Evolutionary conservation across 805 yeast genomes (phyloP).

Genomic region (Candida sphagnicola): DNA sequence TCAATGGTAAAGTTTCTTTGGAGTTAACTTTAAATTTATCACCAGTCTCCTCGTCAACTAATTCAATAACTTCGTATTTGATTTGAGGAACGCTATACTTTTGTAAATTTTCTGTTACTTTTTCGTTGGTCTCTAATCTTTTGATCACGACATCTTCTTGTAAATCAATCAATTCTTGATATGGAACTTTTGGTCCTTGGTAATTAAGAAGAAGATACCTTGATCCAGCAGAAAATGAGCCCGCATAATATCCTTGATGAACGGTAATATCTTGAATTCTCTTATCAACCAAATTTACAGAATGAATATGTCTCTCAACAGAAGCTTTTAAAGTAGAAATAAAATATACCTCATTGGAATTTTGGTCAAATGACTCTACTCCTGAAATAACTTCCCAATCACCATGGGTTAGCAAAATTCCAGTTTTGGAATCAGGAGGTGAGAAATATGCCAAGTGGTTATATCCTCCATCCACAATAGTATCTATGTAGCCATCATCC

Average conservation of each 20-base stretch:
- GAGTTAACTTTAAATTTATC: conserved; percentile 54
- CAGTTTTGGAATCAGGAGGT: conserved; percentile 50
- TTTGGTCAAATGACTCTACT: conserved; percentile 56
- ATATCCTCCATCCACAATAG: conserved; percentile 55
- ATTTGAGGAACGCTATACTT: conserved; percentile 56
- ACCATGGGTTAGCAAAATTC: conserved; percentile 60
- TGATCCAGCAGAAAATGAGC: conserved; percentile 76
- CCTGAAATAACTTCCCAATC: conserved; percentile 82
- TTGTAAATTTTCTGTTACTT: conserved; percentile 33
- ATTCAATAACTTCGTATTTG: conserved; percentile 47
- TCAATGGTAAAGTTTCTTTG: conserved; percentile 72
- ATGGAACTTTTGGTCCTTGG: conserved; percentile 76
- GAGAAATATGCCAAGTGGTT: conserved; percentile 82
- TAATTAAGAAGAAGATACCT: conserved; percentile 69
- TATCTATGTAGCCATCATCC: conserved; percentile 73
- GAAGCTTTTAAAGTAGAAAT: conserved; percentile 74
- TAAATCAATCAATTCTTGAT: conserved; percentile 61
- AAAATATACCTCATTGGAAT: conserved; percentile 51
- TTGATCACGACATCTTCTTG: conserved; percentile 27
- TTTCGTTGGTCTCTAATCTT: conserved; percentile 45
- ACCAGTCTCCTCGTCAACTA: conserved; percentile 44
- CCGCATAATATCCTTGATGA: conserved; percentile 62
- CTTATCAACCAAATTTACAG: conserved; percentile 49
- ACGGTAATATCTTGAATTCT: conserved; percentile 38
- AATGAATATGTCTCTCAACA: conserved; percentile 78